A percentile compares a stretch with the other conserved stretches of the same genome.
phyloP scores from a whole-genome alignment of 176 grass and related monocot genomes.

The Triticum aestivum region IWGSC_CS_RefSeq_v2.1 NC_057802.1:391647742-391648241 shows the following conservation, averaged over 20 bases:
- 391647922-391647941: background rate
- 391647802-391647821: conserved; percentile 25
- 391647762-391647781: conserved; percentile 73
- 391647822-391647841: background rate
- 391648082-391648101: too few relatives aligned
- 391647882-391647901: background rate
- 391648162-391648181: too few relatives aligned
- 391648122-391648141: too few relatives aligned
- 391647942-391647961: conserved; percentile 1
- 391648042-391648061: background rate
- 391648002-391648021: background rate
- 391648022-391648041: background rate
- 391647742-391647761: conserved; percentile 77
- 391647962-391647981: background rate
- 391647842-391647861: background rate
- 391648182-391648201: too few relatives aligned
- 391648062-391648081: too few relatives aligned
- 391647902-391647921: background rate
- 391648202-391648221: background rate
- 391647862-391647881: background rate
- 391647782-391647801: conserved; percentile 70
- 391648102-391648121: too few relatives aligned
- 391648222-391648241: background rate
- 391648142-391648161: too few relatives aligned
- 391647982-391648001: background rate